These are phyloP conservation scores for Schizonepeta tenuifolia DNA, from an alignment of 257 asterid species.

Conservation along the genomic window DNA sequence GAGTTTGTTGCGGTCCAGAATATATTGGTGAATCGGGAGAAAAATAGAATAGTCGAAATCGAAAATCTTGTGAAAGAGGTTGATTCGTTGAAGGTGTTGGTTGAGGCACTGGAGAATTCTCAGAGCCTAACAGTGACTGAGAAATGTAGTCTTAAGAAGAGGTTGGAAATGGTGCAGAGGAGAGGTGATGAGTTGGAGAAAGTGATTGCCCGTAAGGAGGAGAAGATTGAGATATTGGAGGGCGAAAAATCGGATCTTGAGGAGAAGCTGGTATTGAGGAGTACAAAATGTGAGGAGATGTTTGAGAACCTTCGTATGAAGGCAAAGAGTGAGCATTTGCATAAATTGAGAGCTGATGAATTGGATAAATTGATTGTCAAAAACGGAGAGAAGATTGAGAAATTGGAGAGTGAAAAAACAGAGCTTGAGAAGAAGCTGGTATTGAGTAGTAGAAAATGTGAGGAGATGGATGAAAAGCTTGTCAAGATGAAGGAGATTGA, in stretches of 20 bases:
- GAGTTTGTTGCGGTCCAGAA: constrained; percentile 36
- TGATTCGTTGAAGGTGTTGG: constrained; percentile 24
- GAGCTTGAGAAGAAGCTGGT: background rate
- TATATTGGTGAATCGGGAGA: constrained; percentile 37
- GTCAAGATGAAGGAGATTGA: background rate
- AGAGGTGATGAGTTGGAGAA: background rate
- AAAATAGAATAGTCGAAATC: constrained; percentile 29
- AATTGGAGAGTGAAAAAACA: background rate
- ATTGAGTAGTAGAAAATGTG: background rate
- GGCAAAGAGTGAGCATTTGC: too few species aligned
- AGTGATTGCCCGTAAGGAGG: too few species aligned
- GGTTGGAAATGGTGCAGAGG: background rate
- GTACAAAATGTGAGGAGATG: too few species aligned
- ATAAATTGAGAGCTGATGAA: background rate
- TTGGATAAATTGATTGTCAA: background rate
- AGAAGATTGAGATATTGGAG: too few species aligned
- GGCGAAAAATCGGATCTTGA: too few species aligned
- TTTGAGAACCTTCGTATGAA: too few species aligned
- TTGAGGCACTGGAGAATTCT: constrained; percentile 17
- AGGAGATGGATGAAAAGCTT: background rate
- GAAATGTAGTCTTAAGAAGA: background rate
- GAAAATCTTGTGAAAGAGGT: constrained; percentile 28
- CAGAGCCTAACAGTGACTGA: background rate
- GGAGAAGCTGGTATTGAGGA: too few species aligned
- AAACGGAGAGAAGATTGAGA: background rate